These are phyloP conservation scores for Trametes sp. DNA, from an alignment of 1,284 basidiomycete species.

Conservation along the genomic window DNA sequence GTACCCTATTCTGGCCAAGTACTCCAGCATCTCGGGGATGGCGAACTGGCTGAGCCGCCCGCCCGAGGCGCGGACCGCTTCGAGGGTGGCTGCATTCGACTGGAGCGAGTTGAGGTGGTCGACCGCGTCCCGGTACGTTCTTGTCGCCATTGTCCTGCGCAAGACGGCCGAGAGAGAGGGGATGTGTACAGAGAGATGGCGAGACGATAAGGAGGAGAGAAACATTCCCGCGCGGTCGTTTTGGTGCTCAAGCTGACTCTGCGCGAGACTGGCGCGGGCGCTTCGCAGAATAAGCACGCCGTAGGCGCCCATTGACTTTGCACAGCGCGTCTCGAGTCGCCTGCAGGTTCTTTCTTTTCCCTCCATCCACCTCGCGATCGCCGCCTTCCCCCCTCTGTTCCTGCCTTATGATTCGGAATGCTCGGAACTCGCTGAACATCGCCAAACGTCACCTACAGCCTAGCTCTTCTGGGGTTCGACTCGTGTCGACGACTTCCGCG, in stretches of 20 bases:
- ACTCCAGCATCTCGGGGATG: conserved; percentile 92
- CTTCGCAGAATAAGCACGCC: conserved; percentile 8
- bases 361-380: conserved; percentile 2
- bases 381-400: background rate
- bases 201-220: conserved; percentile 23
- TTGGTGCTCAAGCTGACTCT: conserved; percentile 3
- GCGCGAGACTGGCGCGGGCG: conserved; percentile 2
- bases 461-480: background rate
- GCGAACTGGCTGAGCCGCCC: conserved; percentile 74
- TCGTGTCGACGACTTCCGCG: conserved; percentile 10
- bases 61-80: conserved; percentile 83
- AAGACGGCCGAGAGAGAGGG: conserved; percentile 6
- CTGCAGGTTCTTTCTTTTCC: conserved; percentile 5
- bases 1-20: conserved; percentile 89
- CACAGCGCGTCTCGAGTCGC: background rate
- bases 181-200: conserved; percentile 28
- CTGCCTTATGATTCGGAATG: conserved; percentile 33
- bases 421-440: conserved; percentile 12
- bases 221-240: conserved; percentile 16
- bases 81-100: conserved; percentile 92
- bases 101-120: conserved; percentile 91
- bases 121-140: conserved; percentile 84
- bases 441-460: conserved; percentile 5
- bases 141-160: conserved; percentile 45
- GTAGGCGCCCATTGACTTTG: conserved; percentile 3